Conservation (phyloP, 1,139 yeast genomes). For the Lodderomyces jiufengensis region DNA sequence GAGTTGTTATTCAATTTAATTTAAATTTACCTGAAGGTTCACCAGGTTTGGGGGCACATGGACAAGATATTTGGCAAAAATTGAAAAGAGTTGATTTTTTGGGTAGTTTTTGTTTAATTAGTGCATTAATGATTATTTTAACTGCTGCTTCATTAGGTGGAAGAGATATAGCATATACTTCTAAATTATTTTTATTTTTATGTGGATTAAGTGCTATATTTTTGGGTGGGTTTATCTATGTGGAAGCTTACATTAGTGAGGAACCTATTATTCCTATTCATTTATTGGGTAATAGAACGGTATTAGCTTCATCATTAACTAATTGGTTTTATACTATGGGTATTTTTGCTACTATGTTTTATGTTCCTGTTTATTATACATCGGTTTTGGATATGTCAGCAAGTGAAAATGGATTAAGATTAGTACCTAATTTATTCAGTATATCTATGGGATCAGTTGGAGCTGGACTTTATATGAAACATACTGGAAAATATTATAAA, state of each 20-base stretch:
- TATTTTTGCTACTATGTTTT: conserved; percentile 52
- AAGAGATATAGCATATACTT: conserved; percentile 42
- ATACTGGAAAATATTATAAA: conserved; percentile 62
- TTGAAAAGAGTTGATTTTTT: conserved; percentile 63
- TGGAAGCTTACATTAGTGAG: conserved; percentile 52
- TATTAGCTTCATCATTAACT: conserved; percentile 60
- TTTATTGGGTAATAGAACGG: conserved; percentile 54
- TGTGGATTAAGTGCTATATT: conserved; percentile 19
- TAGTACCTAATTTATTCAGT: conserved; percentile 67
- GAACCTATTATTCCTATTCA: conserved; percentile 70
- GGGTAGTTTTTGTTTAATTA: conserved; percentile 63
- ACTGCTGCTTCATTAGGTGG: conserved; percentile 73
- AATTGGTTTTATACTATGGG: conserved; percentile 65
- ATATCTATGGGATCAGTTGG: conserved; percentile 65
- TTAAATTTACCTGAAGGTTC: conserved; percentile 48
- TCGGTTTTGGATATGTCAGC: conserved; percentile 55
- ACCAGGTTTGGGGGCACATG: conserved; percentile 45
- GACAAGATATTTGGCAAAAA: conserved; percentile 34
- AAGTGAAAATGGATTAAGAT: conserved; percentile 58
- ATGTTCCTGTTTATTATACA: conserved; percentile 61
- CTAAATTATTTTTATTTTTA: conserved; percentile 30
- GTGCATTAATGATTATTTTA: conserved; percentile 50
- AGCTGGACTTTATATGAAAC: conserved; percentile 66
- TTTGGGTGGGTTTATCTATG: conserved; percentile 37
- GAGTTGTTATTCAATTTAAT: conserved; percentile 31